A percentile compares a stretch with the other conserved stretches of the same genome.
Conservation (phyloP, 2,329 filamentous ascomycete species). For the Graphilbum ipis-grandicollis region DNA sequence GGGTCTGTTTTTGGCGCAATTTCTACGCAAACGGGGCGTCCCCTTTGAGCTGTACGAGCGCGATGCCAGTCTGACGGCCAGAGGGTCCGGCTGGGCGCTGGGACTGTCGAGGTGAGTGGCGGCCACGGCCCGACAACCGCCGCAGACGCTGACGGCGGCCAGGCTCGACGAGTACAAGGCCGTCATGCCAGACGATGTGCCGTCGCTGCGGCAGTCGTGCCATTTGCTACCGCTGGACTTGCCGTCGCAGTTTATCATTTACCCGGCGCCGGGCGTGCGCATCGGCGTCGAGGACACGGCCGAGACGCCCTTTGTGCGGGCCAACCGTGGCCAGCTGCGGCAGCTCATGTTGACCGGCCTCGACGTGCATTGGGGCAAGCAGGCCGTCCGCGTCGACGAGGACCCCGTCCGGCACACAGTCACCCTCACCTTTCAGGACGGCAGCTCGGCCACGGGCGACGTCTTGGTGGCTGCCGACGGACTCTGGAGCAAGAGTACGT, state of each 20-base stretch:
- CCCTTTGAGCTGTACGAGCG: conserved; percentile 21
- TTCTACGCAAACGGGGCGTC: conserved; percentile 16
- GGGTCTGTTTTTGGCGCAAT: conserved; percentile 23
- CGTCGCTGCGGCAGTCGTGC: conserved; percentile 8
- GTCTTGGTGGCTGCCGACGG: conserved; percentile 31
- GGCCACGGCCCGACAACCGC: too few relatives aligned
- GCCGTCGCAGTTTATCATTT: conserved; percentile 11
- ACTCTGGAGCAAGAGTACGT: conserved; percentile 19
- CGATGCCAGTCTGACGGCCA: conserved; percentile 12
- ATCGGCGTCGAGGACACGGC: conserved; percentile 12
- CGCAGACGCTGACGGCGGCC: too few relatives aligned
- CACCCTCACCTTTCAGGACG: conserved; percentile 25
- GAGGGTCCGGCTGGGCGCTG: conserved; percentile 15
- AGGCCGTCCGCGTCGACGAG: conserved; percentile 17
- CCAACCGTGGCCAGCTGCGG: conserved; percentile 14
- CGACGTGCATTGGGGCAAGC: conserved; percentile 21
- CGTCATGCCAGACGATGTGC: conserved; percentile 10
- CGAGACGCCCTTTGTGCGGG: conserved; percentile 15
- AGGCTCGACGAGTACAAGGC: conserved; percentile 9
- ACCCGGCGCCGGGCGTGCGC: conserved; percentile 4
- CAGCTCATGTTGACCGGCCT: conserved; percentile 13
- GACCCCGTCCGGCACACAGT: conserved; percentile 15
- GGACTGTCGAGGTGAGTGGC: conserved; percentile 14
- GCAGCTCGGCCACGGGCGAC: conserved; percentile 21
- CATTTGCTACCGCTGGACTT: conserved; percentile 12